Base-by-base conservation (phyloP, 1,139 yeast genomes). In the Keqinozyma sinolaborantium region DNA sequence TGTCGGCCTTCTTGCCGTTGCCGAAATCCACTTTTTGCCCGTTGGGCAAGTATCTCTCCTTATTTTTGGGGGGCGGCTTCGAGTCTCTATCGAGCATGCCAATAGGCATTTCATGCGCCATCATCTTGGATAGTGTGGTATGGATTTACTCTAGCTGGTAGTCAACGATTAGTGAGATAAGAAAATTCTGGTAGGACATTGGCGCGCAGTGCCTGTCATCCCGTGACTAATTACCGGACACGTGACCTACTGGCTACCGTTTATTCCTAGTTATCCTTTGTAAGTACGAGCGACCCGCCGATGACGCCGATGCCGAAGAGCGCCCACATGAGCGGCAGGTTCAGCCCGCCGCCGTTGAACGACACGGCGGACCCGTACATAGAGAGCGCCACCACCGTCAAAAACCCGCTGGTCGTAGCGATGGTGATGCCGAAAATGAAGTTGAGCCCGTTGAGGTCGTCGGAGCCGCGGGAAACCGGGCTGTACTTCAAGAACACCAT, bases 331-430 rank as follows among this genome's bases (percentile, higher is more conserved):
- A 79, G 55, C 2, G 76, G 80, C 27, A 55, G 60, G 30, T 70
- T 73, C 36, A 73, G 71, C 25, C 66, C 59, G 14, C 47, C 26
- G 5, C 87, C 88, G 8, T 88, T 86, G 56, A 81, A 83, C 1
- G 76, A 64, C 13, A 83, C 75, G 1, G 92, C 82, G 20, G 86
- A 74, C 0, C 87, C 83, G 53, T 85, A 83, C 95, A 90, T 85
- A 41, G 90, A 90, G 28, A 88, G 58, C 1, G 90, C 85, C 33
- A 90, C 83, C 15, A 83, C 83, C 0, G 84, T 67, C 45, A 90
- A 63, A 50, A 90, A 90, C 1, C 97, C 97, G 26, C 94, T 73
- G 1, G 97, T 87, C 2, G 83, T 53, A 9, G 87, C 75, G 52
- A 90, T 71, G 14, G 86, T 58, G 0, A 73, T 44, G 0, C 94